phyloP scores from a whole-genome alignment of 441 rosid species.

The Populus hybrid region DNA sequence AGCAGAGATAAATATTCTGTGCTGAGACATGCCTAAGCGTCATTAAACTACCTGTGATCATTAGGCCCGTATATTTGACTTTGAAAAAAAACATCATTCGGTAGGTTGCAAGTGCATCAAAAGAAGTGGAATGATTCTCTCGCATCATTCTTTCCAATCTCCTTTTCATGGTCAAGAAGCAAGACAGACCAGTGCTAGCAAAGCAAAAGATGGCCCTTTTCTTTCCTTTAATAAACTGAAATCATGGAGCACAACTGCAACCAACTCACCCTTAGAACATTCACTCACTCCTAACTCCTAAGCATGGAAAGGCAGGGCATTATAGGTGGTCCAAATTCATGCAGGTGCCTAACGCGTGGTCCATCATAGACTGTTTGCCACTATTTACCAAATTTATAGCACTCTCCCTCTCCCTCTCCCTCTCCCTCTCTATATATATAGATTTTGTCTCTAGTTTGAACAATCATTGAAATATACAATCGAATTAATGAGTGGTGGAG shows the following conservation, averaged over 20 bases:
- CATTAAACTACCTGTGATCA: neutral
- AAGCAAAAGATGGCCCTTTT: neutral
- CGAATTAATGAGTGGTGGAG: neutral
- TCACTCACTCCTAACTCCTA: neutral
- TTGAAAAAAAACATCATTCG: neutral
- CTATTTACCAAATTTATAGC: neutral
- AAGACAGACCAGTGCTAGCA: neutral
- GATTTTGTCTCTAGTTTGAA: neutral
- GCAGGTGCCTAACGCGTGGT: neutral
- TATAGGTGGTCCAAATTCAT: neutral
- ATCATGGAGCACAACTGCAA: neutral
- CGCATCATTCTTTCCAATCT: neutral
- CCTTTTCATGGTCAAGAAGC: neutral
- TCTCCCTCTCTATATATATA: too few relatives aligned
- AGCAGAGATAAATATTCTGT: too few relatives aligned
- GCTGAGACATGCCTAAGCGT: neutral
- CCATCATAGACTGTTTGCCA: neutral
- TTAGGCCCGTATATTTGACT: neutral
- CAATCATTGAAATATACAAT: neutral
- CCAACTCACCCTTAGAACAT: neutral
- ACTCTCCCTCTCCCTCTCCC: too few relatives aligned
- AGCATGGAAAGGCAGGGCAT: neutral
- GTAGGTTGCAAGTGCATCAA: neutral
- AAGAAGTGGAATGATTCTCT: neutral
- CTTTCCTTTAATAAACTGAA: neutral